Evolutionary conservation across 2,329 filamentous ascomycete genomes (phyloP).

Genomic region (Diaporthe sp.): DNA sequence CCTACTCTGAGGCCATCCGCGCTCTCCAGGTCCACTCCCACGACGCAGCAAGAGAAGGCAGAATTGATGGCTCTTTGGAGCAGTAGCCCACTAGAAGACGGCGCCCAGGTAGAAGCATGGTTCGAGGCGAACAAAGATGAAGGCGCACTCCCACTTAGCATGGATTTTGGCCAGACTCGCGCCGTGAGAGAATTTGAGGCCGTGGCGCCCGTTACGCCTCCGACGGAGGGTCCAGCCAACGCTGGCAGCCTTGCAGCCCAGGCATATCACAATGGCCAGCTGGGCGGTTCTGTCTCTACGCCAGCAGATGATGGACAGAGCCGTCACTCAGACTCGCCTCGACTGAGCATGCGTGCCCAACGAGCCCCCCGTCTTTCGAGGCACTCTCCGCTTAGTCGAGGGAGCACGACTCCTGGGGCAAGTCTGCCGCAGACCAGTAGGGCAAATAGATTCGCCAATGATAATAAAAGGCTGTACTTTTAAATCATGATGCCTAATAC

Average conservation of each 20-base stretch:
- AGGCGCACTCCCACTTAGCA: neutral
- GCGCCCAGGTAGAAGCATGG: conserved; percentile 31
- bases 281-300: neutral
- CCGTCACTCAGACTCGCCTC: neutral
- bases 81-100: conserved; percentile 2
- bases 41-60: conserved; percentile 38
- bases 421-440: neutral
- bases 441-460: conserved; percentile 30
- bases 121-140: conserved; percentile 31
- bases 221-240: neutral
- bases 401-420: neutral
- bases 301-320: neutral
- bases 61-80: conserved; percentile 27
- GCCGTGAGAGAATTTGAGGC: conserved; percentile 4
- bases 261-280: neutral
- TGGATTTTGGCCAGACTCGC: neutral
- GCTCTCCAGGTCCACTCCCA: conserved; percentile 14
- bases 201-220: neutral
- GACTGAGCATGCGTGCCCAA: neutral
- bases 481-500: neutral
- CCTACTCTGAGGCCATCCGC: conserved; percentile 19
- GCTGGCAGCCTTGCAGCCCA: neutral
- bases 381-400: conserved; percentile 3
- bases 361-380: neutral
- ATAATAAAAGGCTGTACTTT: conserved; percentile 36